phyloP scores from a whole-genome alignment of 176 grass and related monocot genomes.

The Hsuehochloa calcarea region DNA sequence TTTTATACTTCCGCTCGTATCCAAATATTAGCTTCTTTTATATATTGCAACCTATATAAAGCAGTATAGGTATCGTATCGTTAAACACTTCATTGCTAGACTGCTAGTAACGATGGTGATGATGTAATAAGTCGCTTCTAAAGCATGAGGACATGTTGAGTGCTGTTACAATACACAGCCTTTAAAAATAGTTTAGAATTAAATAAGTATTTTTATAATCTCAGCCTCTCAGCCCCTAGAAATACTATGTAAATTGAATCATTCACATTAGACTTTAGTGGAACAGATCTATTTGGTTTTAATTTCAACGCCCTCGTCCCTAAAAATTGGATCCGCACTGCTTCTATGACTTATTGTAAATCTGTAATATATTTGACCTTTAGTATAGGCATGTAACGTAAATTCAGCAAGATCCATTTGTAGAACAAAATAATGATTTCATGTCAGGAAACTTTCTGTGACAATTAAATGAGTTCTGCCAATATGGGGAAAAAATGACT shows the following conservation, averaged over 20 bases:
- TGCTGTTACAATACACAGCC: neutral
- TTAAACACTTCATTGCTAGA: neutral
- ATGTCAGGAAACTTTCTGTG: neutral
- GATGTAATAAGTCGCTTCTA: neutral
- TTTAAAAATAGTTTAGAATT: neutral
- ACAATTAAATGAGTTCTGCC: neutral
- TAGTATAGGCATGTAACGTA: constrained; percentile 1
- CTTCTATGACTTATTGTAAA: neutral
- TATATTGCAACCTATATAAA: neutral
- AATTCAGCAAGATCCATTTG: neutral
- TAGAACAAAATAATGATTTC: neutral
- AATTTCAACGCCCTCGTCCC: neutral
- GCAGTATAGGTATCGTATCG: neutral
- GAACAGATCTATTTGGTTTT: neutral
- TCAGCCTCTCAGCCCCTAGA: neutral
- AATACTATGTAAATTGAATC: neutral
- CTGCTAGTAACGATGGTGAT: neutral
- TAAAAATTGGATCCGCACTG: neutral
- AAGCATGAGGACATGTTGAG: neutral
- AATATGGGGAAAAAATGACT: neutral
- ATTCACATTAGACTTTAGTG: neutral
- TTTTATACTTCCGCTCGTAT: neutral
- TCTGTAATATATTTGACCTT: neutral
- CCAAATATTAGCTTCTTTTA: neutral
- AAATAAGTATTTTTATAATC: neutral